Conservation (phyloP, 306 rosid species). For the Vicia sativa region DNA sequence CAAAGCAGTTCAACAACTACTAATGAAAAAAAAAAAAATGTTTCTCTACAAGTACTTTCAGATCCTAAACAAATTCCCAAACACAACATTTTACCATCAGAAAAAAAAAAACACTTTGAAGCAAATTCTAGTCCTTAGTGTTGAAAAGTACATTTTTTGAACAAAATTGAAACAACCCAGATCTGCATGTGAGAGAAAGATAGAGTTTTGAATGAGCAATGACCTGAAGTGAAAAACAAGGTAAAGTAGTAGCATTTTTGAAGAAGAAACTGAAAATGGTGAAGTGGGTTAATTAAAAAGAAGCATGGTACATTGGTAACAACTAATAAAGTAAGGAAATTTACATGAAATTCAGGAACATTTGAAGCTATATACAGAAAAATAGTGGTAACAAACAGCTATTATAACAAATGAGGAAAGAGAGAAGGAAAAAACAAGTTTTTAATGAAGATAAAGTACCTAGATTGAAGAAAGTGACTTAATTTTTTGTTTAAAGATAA, state of each 20-base stretch:
- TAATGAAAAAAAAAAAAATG: neutral
- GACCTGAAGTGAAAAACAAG: slow-evolving; percentile 46
- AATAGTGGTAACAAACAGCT: slow-evolving; percentile 14
- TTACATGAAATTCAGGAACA: slow-evolving; percentile 45
- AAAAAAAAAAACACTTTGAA: slow-evolving; percentile 33
- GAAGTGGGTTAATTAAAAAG: slow-evolving; percentile 27
- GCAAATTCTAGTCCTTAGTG: slow-evolving; percentile 41
- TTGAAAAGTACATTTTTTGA: slow-evolving; percentile 10
- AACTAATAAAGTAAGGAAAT: slow-evolving; percentile 35
- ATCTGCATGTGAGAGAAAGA: slow-evolving; percentile 46
- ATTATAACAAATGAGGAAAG: slow-evolving; percentile 34
- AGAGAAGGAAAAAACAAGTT: neutral
- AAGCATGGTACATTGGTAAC: slow-evolving; percentile 2
- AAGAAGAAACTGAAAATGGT: slow-evolving; percentile 14
- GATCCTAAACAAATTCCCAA: slow-evolving; percentile 41
- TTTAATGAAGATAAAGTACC: neutral
- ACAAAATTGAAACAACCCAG: slow-evolving; percentile 46
- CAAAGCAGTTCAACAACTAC: slow-evolving; percentile 55
- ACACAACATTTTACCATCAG: slow-evolving; percentile 28
- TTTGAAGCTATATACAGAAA: slow-evolving; percentile 27
- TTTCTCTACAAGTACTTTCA: slow-evolving; percentile 23
- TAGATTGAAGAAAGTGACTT: slow-evolving; percentile 37
- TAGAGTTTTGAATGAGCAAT: neutral
- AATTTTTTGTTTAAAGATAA: slow-evolving; percentile 31
- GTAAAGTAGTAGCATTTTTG: slow-evolving; percentile 1